Evolutionary conservation across 352 stramenopile genomes (phyloP), one percentile per base, ranked within the genome.

Genomic region (Aphanomyces euteiches): DNA sequence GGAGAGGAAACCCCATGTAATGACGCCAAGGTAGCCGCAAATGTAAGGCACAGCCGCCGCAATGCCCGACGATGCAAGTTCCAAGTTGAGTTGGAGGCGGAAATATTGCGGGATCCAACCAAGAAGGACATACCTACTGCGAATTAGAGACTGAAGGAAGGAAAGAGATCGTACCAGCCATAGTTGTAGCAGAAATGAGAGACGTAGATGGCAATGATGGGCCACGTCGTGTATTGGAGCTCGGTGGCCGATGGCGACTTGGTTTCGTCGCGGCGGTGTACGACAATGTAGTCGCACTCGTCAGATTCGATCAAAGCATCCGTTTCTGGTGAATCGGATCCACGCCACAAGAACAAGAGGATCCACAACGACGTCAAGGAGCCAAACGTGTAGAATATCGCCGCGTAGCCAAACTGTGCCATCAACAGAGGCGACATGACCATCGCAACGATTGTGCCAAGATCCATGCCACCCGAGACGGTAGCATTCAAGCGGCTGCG

Each of bases 61-160:
- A 64, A 92, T 74, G 13, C 63, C 66, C 79, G 84, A 28, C 86
- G 85, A 82, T 56, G 81, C 79, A 47, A 95, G 72, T 38, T 95
- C 84, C 13, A 95, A 79, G 39, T 92, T 68, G n/a, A 95, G 73
- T 1, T 76, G 79, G 76, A 92, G 82, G 45, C 82, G 82, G 74
- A 94, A 93, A 71, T 95, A 95, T 73, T 93, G 86, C 56, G 88
- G 88, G 63, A 93, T 94, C 88, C 88, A 95, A 19, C 88, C 85
- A 45, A 95, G 73, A 38, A 95, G 66, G 38, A 95, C 82, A 64
- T 69, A 69, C 50, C 50, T 58, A 58, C 45, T 2, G n/a, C 45
- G n/a, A 19, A 53, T n/a, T n/a, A n/a, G n/a, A 19, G 45, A n/a
- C 45, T 2, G 45, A 2, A 19, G 13, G n/a, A 15, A n/a, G 13